These are phyloP conservation scores for Penicillium sp. DNA, from an alignment of 2,329 filamentous ascomycete species.

Conservation along the genomic window DNA sequence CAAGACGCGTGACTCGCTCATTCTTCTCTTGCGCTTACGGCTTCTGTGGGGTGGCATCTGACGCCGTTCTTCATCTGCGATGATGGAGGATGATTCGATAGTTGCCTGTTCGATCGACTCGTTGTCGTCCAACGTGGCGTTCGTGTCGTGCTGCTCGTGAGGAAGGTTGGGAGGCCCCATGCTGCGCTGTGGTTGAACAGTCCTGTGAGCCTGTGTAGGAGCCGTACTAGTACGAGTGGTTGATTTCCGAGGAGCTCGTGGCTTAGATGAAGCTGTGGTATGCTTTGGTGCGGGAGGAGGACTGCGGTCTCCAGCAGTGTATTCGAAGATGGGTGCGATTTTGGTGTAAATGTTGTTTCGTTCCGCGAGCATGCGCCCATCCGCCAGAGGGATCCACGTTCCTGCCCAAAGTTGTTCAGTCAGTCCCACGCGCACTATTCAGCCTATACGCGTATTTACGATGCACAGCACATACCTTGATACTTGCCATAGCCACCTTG, in stretches of 20 bases:
- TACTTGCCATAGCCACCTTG: constrained; percentile 99
- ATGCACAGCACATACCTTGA: constrained; percentile 56
- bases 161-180: constrained; percentile 35
- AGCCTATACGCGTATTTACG: not conserved
- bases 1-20: constrained; percentile 54
- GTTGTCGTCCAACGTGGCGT: constrained; percentile 61
- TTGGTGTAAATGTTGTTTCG: constrained; percentile 83
- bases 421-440: not conserved
- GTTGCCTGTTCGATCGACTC: constrained; percentile 80
- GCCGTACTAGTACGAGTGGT: constrained; percentile 49
- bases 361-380: constrained; percentile 73
- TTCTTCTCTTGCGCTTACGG: constrained; percentile 71
- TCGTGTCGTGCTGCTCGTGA: constrained; percentile 63
- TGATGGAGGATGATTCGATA: constrained; percentile 75
- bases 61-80: constrained; percentile 74
- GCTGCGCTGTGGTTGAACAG: constrained; percentile 25
- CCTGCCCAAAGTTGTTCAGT: constrained; percentile 45
- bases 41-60: constrained; percentile 60
- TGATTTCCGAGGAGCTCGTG: constrained; percentile 64
- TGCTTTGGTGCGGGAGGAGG: constrained; percentile 93
- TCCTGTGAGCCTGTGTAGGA: constrained; percentile 28
- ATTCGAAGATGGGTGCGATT: constrained; percentile 84
- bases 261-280: constrained; percentile 62
- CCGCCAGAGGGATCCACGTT: constrained; percentile 88
- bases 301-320: constrained; percentile 72